phyloP scores from a whole-genome alignment of 2,329 filamentous ascomycete genomes.

The Pyrenochaeta sp. region DNA sequence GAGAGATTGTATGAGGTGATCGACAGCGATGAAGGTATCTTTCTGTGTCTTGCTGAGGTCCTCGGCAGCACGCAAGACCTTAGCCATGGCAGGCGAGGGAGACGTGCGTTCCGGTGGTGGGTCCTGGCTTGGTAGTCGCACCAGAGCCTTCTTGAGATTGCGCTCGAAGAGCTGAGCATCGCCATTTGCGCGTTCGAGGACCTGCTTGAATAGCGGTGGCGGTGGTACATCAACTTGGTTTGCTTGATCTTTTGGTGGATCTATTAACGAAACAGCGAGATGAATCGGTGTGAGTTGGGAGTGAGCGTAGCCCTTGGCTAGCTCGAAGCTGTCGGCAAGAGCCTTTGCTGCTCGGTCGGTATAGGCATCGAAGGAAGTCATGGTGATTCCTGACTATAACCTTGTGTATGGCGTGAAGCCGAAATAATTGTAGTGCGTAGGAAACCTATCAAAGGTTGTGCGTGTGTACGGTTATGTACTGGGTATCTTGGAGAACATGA shows the following conservation, averaged over 20 bases:
- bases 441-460: slow-evolving; percentile 19
- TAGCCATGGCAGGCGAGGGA: slow-evolving; percentile 81
- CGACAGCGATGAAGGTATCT: slow-evolving; percentile 91
- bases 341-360: slow-evolving; percentile 93
- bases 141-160: slow-evolving; percentile 87
- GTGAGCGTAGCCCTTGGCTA: slow-evolving; percentile 91
- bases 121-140: slow-evolving; percentile 91
- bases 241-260: slow-evolving; percentile 80
- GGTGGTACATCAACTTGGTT: slow-evolving; percentile 65
- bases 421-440: slow-evolving; percentile 11
- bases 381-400: slow-evolving; percentile 52
- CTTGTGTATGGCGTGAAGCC: slow-evolving; percentile 30
- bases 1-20: slow-evolving; percentile 89
- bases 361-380: slow-evolving; percentile 86
- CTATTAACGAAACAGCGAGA: slow-evolving; percentile 82
- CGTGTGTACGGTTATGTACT: slow-evolving; percentile 14
- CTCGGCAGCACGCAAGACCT: slow-evolving; percentile 82
- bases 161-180: slow-evolving; percentile 90
- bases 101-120: slow-evolving; percentile 90
- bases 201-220: slow-evolving; percentile 89
- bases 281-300: slow-evolving; percentile 91
- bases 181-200: slow-evolving; percentile 91
- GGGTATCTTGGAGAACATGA: slow-evolving; percentile 22
- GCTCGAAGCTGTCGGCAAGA: slow-evolving; percentile 83
- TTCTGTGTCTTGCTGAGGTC: slow-evolving; percentile 98